phyloP scores from a whole-genome alignment of 768 basidiomycete genomes.

The Phaeotremella fagi region DNA sequence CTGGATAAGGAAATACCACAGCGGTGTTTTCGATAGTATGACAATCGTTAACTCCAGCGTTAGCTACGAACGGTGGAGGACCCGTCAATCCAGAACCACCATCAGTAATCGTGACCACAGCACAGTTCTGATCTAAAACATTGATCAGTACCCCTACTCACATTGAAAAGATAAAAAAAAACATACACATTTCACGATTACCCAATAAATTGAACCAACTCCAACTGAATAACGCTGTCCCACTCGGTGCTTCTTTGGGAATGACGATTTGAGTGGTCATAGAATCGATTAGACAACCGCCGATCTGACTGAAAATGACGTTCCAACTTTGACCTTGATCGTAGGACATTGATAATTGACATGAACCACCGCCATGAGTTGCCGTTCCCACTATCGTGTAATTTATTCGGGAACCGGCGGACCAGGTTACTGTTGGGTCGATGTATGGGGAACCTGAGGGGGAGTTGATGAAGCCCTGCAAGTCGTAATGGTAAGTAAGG shows the following conservation, averaged over 20 bases:
- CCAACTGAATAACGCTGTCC: conserved; percentile 49
- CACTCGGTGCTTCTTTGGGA: conserved; percentile 43
- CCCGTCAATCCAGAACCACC: conserved; percentile 41
- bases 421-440: conserved; percentile 36
- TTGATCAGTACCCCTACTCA: neutral
- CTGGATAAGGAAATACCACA: conserved; percentile 45
- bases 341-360: conserved; percentile 50
- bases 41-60: conserved; percentile 42
- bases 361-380: conserved; percentile 49
- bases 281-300: conserved; percentile 45
- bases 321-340: conserved; percentile 50
- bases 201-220: conserved; percentile 49
- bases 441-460: conserved; percentile 26
- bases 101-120: conserved; percentile 36
- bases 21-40: conserved; percentile 35
- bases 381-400: conserved; percentile 44
- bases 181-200: conserved; percentile 41
- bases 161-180: neutral
- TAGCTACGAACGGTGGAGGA: conserved; percentile 46
- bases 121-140: conserved; percentile 40
- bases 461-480: conserved; percentile 37
- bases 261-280: conserved; percentile 40
- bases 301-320: conserved; percentile 47
- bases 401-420: conserved; percentile 42
- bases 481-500: neutral